Evolutionary conservation across 352 stramenopile species (phyloP).

Genomic region (Phytophthora tentaculata): DNA sequence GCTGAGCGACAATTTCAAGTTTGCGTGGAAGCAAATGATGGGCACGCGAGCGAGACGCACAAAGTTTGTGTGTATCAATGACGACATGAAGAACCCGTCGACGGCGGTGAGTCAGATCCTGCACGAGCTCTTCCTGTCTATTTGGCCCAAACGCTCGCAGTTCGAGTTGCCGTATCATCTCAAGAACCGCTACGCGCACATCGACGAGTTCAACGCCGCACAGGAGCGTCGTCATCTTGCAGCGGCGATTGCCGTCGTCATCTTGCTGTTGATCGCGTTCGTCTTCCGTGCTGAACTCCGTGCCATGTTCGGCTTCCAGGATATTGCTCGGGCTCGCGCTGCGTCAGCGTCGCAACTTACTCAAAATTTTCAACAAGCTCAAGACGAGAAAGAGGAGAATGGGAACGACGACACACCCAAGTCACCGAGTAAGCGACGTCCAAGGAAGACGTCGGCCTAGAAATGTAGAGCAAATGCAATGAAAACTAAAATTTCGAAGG

Average conservation of each 20-base stretch:
- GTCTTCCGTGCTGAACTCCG: slow-evolving; percentile 66
- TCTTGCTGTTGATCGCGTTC: slow-evolving; percentile 51
- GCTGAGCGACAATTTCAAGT: slow-evolving; percentile 92
- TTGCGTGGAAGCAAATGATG: slow-evolving; percentile 93
- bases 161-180: slow-evolving; percentile 92
- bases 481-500: neutral
- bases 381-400: slow-evolving; percentile 9
- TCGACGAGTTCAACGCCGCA: slow-evolving; percentile 76
- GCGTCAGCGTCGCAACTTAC: slow-evolving; percentile 71
- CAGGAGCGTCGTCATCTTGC: slow-evolving; percentile 53
- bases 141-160: slow-evolving; percentile 91
- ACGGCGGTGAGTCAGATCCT: slow-evolving; percentile 83
- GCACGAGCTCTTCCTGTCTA: slow-evolving; percentile 92
- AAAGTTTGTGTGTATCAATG: slow-evolving; percentile 98
- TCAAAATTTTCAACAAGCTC: slow-evolving; percentile 50
- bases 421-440: slow-evolving; percentile 12
- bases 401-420: neutral
- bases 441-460: slow-evolving; percentile 19
- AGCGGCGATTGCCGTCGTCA: slow-evolving; percentile 29
- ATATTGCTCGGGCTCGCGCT: slow-evolving; percentile 65
- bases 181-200: slow-evolving; percentile 87
- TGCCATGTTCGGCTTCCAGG: slow-evolving; percentile 71
- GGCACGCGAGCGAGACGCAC: slow-evolving; percentile 89
- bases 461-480: slow-evolving; percentile 23
- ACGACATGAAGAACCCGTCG: slow-evolving; percentile 94